Percentiles rank a stretch among this genome's conserved stretches.
phyloP scores from a whole-genome alignment of 169 alveolate genomes.

The Eimeria tenella region DNA sequence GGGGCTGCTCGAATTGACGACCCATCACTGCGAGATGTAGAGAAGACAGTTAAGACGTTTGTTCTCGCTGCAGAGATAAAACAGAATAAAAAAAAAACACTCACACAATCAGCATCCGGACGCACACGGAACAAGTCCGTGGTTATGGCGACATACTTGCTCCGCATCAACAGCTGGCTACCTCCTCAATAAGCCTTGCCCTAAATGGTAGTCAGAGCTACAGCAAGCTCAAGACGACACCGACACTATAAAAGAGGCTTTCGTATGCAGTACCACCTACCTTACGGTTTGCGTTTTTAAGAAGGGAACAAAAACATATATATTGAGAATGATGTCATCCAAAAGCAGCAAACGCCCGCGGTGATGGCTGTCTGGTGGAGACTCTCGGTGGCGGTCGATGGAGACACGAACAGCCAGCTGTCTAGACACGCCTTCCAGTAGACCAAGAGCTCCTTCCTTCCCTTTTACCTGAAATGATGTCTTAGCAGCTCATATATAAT shows the following conservation, averaged over 20 bases:
- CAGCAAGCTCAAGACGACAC: too few species aligned
- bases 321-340: too few species aligned
- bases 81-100: not conserved
- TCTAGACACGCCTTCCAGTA: too few species aligned
- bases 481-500: too few species aligned
- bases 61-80: not conserved
- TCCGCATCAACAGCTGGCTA: too few species aligned
- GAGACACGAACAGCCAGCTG: not conserved
- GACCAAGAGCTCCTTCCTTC: too few species aligned
- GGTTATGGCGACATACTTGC: too few species aligned
- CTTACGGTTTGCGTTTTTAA: not conserved
- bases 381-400: not conserved
- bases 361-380: not conserved
- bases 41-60: not conserved
- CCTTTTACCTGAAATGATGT: too few species aligned
- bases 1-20: slow-evolving; percentile 50
- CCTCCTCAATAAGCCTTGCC: too few species aligned
- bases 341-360: not conserved
- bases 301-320: too few species aligned
- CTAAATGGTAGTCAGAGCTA: too few species aligned
- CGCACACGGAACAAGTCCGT: not conserved
- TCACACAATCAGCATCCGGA: not conserved
- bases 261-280: not conserved
- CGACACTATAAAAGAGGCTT: not conserved
- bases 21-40: not conserved